Conservation (phyloP, 148 eudicot genomes). For the Fagopyrum tataricum region DNA sequence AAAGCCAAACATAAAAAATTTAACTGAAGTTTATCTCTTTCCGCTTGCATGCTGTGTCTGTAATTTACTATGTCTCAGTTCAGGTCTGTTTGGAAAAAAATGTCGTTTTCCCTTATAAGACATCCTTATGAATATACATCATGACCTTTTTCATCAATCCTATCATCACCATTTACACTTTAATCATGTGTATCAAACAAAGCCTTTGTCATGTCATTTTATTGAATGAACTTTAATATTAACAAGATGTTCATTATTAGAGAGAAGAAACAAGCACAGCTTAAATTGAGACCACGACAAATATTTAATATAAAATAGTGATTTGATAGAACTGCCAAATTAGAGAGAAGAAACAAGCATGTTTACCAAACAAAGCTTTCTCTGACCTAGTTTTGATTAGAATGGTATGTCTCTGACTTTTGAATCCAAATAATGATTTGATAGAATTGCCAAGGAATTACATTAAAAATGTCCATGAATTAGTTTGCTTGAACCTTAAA, state of each 20-base stretch:
- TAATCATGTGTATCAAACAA: neutral
- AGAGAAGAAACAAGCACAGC: neutral
- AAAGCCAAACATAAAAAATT: neutral
- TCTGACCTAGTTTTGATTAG: neutral
- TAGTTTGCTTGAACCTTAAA: neutral
- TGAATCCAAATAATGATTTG: neutral
- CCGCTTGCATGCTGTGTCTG: neutral
- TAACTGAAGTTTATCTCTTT: neutral
- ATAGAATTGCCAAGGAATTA: neutral
- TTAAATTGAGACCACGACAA: neutral
- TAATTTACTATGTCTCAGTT: neutral
- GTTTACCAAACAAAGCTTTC: too few species aligned
- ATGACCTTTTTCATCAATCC: neutral
- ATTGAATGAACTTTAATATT: neutral
- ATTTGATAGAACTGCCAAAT: too few species aligned
- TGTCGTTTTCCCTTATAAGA: too few species aligned
- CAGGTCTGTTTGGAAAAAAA: neutral
- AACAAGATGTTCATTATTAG: neutral
- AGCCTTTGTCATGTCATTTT: neutral
- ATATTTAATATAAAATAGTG: neutral
- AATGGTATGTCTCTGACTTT: neutral
- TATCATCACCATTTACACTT: neutral
- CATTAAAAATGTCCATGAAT: neutral
- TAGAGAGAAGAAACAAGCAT: too few species aligned
- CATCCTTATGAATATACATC: too few species aligned